Evolutionary conservation across 805 yeast genomes (phyloP), one percentile per base, ranked within the genome.

Genomic region (Saccharomycopsis sp.): DNA sequence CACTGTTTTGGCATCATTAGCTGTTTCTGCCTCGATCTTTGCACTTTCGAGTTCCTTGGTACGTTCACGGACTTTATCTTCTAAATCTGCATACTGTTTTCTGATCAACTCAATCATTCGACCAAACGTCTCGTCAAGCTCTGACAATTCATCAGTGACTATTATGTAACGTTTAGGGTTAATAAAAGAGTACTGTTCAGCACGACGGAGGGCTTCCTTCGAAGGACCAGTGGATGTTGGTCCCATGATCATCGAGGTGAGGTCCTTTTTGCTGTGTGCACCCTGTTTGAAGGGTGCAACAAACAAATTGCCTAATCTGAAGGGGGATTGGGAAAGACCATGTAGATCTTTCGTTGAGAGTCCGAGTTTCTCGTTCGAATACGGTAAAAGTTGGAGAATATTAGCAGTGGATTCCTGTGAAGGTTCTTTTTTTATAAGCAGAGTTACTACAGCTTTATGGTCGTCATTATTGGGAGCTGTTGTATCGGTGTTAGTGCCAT

Each of bases 1-100:
- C 3, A 89, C 91, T 3, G 98, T 92, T 68, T 94, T 94, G 2
- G 98, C 97, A 65, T 94, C 97, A 70, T 93, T 93, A 0, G 99
- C 99, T 29, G 87, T 83, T 72, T 93, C 97, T 0, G 97, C 97
- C 68, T 86, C 88, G 34, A 87, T 80, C 65, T 89, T 88, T 8
- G 97, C 94, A 1, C 85, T 86, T 70, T 92, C 97, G 52, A 93
- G 77, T 70, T 93, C 97, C 66, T 82, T 84, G 0, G 98, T 93
- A 68, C 98, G 79, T 42, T 85, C 85, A 55, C 83, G 78, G 17
- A 93, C 98, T 62, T 97, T 80, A 64, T 89, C 96, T 71, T 94
- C 98, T 56, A 93, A 70, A 66, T 86, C 86, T 3, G 86, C 75
- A 66, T 93, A 93, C 69, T 93, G 97, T 60, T 83, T 79, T 60